Percentiles rank a stretch among this genome's conserved stretches.
phyloP scores from a whole-genome alignment of 83 land plant genomes.

The Larix sibirica region DNA sequence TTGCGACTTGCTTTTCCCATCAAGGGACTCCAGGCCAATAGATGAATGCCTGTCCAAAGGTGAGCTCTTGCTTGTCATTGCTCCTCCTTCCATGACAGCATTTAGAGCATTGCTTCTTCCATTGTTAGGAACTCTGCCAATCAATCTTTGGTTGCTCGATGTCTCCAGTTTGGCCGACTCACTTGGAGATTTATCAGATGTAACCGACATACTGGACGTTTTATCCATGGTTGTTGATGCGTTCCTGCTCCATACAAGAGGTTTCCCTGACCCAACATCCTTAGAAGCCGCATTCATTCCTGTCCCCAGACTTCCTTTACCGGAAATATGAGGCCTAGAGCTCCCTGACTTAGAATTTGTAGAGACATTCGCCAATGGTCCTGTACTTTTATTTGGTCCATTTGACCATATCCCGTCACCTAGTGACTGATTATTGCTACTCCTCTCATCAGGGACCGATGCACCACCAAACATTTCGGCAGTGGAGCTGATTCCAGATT shows the following conservation, averaged over 20 bases:
- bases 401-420: background rate
- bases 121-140: background rate
- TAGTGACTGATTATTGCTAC: slow-evolving; percentile 2
- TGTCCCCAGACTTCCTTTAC: background rate
- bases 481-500: background rate
- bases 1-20: slow-evolving; percentile 1
- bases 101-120: background rate
- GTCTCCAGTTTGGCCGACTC: background rate
- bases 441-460: background rate
- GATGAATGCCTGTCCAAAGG: background rate
- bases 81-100: background rate
- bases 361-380: background rate
- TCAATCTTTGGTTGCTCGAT: background rate
- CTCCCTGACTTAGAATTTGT: background rate
- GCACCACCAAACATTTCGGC: slow-evolving; percentile 1
- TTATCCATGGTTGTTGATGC: background rate
- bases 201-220: background rate
- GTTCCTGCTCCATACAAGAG: background rate
- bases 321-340: background rate
- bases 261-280: background rate
- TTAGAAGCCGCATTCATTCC: background rate
- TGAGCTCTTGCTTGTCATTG: background rate
- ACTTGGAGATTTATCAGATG: background rate
- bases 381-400: background rate
- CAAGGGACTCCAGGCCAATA: background rate